phyloP scores from a whole-genome alignment of 2,329 filamentous ascomycete species.

The Hypoxylon sp. region DNA sequence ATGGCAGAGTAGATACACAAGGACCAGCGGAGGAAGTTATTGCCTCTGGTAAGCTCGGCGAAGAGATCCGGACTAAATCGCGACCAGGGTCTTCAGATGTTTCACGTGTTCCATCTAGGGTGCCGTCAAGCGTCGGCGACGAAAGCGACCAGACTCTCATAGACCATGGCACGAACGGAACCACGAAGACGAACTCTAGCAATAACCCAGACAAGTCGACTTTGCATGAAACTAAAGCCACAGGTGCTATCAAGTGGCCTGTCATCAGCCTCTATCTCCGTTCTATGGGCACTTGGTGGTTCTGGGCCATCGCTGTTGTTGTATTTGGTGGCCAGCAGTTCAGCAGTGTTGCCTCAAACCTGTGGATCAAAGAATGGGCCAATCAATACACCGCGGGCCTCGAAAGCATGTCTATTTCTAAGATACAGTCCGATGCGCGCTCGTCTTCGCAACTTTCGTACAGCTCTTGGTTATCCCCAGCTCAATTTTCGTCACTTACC shows the following conservation, averaged over 20 bases:
- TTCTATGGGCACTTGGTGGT: slow-evolving; percentile 97
- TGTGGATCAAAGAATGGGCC: slow-evolving; percentile 97
- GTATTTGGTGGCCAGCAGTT: slow-evolving; percentile 88
- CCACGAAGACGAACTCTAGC: slow-evolving; percentile 61
- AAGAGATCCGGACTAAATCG: slow-evolving; percentile 81
- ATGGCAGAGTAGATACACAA: slow-evolving; percentile 82
- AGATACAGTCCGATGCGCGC: slow-evolving; percentile 51
- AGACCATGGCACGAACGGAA: slow-evolving; percentile 63
- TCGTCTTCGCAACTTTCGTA: slow-evolving; percentile 53
- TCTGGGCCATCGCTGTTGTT: slow-evolving; percentile 81
- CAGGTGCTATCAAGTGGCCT: slow-evolving; percentile 86
- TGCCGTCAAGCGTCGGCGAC: slow-evolving; percentile 79
- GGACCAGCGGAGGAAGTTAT: slow-evolving; percentile 85
- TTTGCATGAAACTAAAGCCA: slow-evolving; percentile 82
- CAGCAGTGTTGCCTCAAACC: slow-evolving; percentile 85
- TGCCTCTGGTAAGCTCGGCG: slow-evolving; percentile 86
- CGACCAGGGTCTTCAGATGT: slow-evolving; percentile 75
- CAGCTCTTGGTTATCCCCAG: slow-evolving; percentile 53
- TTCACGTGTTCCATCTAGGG: slow-evolving; percentile 81
- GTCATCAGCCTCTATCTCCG: slow-evolving; percentile 88
- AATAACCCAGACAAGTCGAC: slow-evolving; percentile 63
- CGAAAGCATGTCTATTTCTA: slow-evolving; percentile 55
- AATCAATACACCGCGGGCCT: slow-evolving; percentile 77
- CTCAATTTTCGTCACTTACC: slow-evolving; percentile 57
- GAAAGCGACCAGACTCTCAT: slow-evolving; percentile 68